Conservation (phyloP, 768 basidiomycete genomes). For the Serendipita sp. region DNA sequence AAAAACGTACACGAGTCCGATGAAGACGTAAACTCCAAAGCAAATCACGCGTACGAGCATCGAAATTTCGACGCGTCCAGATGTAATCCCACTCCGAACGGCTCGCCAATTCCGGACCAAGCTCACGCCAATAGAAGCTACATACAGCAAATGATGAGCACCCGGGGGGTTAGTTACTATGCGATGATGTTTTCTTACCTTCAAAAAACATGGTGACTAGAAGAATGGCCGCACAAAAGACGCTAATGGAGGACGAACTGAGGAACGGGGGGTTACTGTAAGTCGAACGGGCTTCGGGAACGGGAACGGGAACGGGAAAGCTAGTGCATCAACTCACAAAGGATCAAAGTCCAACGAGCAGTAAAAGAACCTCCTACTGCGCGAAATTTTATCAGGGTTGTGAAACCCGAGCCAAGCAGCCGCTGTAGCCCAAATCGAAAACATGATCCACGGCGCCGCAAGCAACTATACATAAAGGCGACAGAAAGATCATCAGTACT, state of each 20-base stretch:
- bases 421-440: not conserved
- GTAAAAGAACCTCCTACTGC: slow-evolving; percentile 16
- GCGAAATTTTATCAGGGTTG: slow-evolving; percentile 14
- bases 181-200: slow-evolving; percentile 10
- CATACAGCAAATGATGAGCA: not conserved
- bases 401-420: slow-evolving; percentile 10
- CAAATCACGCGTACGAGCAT: slow-evolving; percentile 13
- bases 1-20: slow-evolving; percentile 13
- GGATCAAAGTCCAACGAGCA: slow-evolving; percentile 15
- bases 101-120: slow-evolving; percentile 13
- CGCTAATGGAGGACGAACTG: slow-evolving; percentile 12
- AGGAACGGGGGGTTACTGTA: too few species aligned
- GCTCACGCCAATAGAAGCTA: slow-evolving; percentile 12
- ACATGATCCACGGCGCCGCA: not conserved
- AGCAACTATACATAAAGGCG: not conserved
- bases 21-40: slow-evolving; percentile 15
- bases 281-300: too few species aligned
- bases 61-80: slow-evolving; percentile 11
- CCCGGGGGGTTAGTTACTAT: not conserved
- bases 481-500: too few species aligned
- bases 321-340: slow-evolving; percentile 13
- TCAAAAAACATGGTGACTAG: slow-evolving; percentile 12
- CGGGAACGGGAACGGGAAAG: not conserved
- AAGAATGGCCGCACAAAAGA: slow-evolving; percentile 15
- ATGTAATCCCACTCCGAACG: slow-evolving; percentile 8